A percentile compares a stretch with the other conserved stretches of the same genome.
Evolutionary conservation across 2,329 filamentous ascomycete species (phyloP).

Genomic region (Fusarium coffeatum): DNA sequence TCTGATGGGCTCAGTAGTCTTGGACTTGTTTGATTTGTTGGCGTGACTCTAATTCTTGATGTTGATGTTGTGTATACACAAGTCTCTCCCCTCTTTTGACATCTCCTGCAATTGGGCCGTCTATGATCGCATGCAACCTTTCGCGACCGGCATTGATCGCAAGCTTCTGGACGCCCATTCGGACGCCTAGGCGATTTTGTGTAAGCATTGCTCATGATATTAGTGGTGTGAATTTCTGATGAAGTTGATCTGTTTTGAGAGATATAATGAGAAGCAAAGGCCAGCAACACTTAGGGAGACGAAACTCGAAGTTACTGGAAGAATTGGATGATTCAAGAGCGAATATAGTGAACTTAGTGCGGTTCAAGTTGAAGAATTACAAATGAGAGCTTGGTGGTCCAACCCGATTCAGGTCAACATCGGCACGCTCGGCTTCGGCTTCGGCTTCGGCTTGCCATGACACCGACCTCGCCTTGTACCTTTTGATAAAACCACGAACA

Average conservation of each 20-base stretch:
- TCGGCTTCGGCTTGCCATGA: conserved; percentile 12
- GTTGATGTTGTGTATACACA: conserved; percentile 52
- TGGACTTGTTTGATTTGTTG: background rate
- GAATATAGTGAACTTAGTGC: background rate
- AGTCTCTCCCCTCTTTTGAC: conserved; percentile 46
- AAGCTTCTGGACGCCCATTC: conserved; percentile 31
- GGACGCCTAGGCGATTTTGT: conserved; percentile 9
- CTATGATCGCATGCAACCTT: conserved; percentile 33
- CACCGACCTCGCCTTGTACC: background rate
- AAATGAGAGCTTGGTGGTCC: background rate
- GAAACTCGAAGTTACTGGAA: background rate
- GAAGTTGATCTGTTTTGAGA: background rate
- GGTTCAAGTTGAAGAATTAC: background rate
- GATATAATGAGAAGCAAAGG: background rate
- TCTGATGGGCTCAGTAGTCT: background rate
- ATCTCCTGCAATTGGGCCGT: conserved; percentile 42
- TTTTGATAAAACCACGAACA: background rate
- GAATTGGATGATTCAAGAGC: too few relatives aligned
- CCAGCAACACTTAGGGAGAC: background rate
- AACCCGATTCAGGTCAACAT: background rate
- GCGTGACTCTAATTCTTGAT: conserved; percentile 14
- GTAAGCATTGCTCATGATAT: conserved; percentile 1
- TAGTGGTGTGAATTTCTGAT: background rate
- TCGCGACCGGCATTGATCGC: conserved; percentile 30
- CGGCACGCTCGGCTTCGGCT: conserved; percentile 19